These are phyloP conservation scores for Suillus hirtellus DNA, from an alignment of 768 basidiomycete species.

Conservation along the genomic window DNA sequence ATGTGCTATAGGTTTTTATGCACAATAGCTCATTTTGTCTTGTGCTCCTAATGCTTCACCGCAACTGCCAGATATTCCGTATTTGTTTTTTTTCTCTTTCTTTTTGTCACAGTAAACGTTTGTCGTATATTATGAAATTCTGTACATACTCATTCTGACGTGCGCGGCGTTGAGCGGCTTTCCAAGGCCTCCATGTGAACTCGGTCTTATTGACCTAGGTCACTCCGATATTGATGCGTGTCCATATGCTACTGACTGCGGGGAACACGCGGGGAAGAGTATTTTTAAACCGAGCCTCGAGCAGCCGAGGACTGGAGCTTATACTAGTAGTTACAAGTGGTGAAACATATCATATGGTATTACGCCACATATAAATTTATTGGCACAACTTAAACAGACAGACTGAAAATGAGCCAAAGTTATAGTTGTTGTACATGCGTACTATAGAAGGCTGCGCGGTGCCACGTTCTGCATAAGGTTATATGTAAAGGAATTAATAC, in stretches of 20 bases:
- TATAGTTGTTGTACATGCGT: conserved; percentile 9
- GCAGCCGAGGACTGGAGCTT: neutral
- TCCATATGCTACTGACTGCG: neutral
- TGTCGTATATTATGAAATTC: conserved; percentile 12
- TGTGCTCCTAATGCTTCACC: conserved; percentile 5
- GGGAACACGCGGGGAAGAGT: neutral
- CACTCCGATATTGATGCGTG: neutral
- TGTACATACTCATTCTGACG: conserved; percentile 8
- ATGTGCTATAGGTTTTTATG: conserved; percentile 13
- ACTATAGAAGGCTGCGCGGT: neutral
- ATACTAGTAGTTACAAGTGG: neutral
- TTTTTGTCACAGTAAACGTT: conserved; percentile 15
- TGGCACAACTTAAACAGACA: neutral
- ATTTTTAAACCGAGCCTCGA: neutral
- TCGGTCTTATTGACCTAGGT: neutral
- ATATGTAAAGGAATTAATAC: conserved; percentile 9
- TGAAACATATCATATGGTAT: neutral
- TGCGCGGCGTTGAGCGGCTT: neutral
- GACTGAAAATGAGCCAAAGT: neutral
- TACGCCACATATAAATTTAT: neutral
- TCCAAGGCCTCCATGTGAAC: neutral
- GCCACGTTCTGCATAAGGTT: conserved; percentile 1
- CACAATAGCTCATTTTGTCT: conserved; percentile 7
- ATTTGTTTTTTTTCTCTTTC: neutral
- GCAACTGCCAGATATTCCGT: conserved; percentile 5